Evolutionary conservation across 768 basidiomycete genomes (phyloP).

Genomic region (Lentinula boryana): DNA sequence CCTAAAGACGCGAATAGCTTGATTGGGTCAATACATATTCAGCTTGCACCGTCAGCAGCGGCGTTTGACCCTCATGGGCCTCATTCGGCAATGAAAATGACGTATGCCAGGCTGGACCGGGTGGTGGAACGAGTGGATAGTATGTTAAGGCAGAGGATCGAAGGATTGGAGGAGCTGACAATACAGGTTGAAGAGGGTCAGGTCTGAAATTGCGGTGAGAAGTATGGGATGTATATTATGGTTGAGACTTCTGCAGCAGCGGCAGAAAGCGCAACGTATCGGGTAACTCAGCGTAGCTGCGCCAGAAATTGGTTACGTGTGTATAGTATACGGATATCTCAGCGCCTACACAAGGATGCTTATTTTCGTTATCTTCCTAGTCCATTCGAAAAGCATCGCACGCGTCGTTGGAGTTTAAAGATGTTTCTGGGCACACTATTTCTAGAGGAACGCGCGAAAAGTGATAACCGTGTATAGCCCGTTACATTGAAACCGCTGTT

Average conservation of each 20-base stretch:
- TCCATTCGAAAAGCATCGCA: too few species aligned
- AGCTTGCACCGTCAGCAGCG: conserved; percentile 62
- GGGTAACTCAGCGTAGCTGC: too few species aligned
- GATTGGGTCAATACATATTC: conserved; percentile 90
- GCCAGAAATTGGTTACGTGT: too few species aligned
- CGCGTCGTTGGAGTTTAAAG: too few species aligned
- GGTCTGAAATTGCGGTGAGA: neutral
- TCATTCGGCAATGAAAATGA: conserved; percentile 38
- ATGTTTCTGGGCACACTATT: too few species aligned
- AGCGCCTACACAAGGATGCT: too few species aligned
- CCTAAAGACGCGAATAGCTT: conserved; percentile 84
- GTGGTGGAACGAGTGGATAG: conserved; percentile 74
- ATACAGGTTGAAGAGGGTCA: conserved; percentile 69
- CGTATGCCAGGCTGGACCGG: conserved; percentile 59
- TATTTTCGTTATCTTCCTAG: too few species aligned
- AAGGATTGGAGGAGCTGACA: conserved; percentile 82
- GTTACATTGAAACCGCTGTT: too few species aligned
- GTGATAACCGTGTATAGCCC: too few species aligned
- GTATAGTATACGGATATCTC: too few species aligned
- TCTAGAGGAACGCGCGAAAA: too few species aligned
- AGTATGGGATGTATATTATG: neutral
- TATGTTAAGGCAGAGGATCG: conserved; percentile 64
- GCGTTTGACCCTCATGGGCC: conserved; percentile 50
- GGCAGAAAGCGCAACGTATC: too few species aligned
- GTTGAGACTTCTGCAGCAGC: neutral